Evolutionary conservation across 108 stramenopile genomes (phyloP).

Genomic region (Pseudonitzschia pungens): DNA sequence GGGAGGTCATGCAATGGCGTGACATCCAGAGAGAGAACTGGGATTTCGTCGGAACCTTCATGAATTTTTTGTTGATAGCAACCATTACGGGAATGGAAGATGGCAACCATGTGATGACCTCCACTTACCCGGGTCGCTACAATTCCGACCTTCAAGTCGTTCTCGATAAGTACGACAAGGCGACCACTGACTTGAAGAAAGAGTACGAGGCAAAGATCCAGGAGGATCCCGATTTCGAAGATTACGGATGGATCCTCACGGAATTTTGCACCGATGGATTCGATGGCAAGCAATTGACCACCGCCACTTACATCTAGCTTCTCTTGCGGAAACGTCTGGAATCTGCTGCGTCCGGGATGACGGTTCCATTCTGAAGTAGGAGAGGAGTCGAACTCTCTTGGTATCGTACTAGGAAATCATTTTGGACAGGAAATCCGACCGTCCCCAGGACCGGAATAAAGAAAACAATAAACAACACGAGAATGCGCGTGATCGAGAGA

Average conservation of each 20-base stretch:
- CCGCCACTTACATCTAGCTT: background rate
- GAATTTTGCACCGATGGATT: slow-evolving; percentile 10
- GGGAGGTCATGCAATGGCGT: background rate
- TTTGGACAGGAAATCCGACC: too few species aligned
- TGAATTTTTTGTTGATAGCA: background rate
- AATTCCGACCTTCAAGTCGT: slow-evolving; percentile 7
- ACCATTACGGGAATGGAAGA: slow-evolving; percentile 13
- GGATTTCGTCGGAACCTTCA: background rate
- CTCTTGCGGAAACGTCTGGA: background rate
- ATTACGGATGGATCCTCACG: slow-evolving; percentile 9
- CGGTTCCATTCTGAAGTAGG: too few species aligned
- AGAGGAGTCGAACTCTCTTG: too few species aligned
- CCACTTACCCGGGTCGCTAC: slow-evolving; percentile 6
- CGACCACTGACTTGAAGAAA: background rate
- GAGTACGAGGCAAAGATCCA: background rate
- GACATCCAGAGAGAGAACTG: background rate
- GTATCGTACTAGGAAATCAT: too few species aligned
- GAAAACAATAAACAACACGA: too few species aligned
- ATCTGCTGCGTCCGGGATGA: too few species aligned
- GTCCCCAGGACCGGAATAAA: too few species aligned
- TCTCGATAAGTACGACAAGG: slow-evolving; percentile 1
- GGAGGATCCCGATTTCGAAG: background rate
- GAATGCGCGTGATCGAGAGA: too few species aligned
- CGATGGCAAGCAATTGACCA: slow-evolving; percentile 5
- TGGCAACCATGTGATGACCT: background rate